Evolutionary conservation across 106 monocot species (phyloP).

Genomic region (Dioscorea dumetorum): DNA sequence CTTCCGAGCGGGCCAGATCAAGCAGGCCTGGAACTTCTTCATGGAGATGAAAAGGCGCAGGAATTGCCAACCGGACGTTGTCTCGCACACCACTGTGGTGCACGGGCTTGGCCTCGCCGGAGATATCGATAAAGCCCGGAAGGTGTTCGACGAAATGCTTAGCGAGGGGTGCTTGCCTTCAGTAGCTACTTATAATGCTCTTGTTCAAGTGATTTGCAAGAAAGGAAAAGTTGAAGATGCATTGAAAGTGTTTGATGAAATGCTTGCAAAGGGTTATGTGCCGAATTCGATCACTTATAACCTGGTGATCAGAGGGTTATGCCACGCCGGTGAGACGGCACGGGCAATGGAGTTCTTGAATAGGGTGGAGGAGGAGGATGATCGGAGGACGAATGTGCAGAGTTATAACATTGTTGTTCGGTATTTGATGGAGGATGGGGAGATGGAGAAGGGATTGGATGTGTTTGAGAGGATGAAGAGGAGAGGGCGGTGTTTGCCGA

Average conservation of each 20-base stretch:
- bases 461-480: slow-evolving; percentile 29
- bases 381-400: not conserved
- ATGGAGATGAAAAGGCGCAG: slow-evolving; percentile 73
- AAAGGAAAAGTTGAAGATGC: slow-evolving; percentile 59
- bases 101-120: slow-evolving; percentile 76
- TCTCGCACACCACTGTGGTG: slow-evolving; percentile 73
- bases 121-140: slow-evolving; percentile 39
- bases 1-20: slow-evolving; percentile 55
- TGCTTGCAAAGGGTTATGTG: slow-evolving; percentile 44
- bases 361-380: slow-evolving; percentile 32
- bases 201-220: slow-evolving; percentile 79
- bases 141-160: slow-evolving; percentile 81
- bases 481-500: slow-evolving; percentile 35
- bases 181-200: slow-evolving; percentile 74
- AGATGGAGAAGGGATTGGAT: not conserved
- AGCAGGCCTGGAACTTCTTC: slow-evolving; percentile 62
- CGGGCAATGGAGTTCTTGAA: slow-evolving; percentile 48
- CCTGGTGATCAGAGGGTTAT: slow-evolving; percentile 58
- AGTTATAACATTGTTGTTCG: not conserved
- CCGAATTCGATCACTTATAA: slow-evolving; percentile 73
- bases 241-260: slow-evolving; percentile 61
- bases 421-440: slow-evolving; percentile 32
- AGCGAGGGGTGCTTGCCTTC: slow-evolving; percentile 46
- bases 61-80: slow-evolving; percentile 57
- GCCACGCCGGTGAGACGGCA: slow-evolving; percentile 57